Evolutionary conservation across 495 filamentous ascomycete genomes (phyloP).

Genomic region (Aspergillus cristatus): DNA sequence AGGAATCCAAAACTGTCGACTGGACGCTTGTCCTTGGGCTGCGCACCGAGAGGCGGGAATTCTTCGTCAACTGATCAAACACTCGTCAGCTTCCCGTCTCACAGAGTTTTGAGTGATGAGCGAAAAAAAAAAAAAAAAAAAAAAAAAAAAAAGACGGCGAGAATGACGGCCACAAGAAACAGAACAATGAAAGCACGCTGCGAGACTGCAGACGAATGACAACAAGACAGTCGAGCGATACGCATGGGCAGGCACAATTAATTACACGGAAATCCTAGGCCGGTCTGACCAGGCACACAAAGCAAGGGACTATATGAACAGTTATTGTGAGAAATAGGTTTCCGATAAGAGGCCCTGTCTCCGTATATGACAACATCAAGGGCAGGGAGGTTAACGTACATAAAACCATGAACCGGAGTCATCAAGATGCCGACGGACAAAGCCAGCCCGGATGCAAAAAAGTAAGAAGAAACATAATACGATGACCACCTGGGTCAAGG

Average conservation of each 20-base stretch:
- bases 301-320: slow-evolving; percentile 35
- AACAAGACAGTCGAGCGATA: slow-evolving; percentile 15
- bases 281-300: slow-evolving; percentile 22
- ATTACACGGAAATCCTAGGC: slow-evolving; percentile 29
- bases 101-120: slow-evolving; percentile 11
- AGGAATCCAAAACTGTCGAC: slow-evolving; percentile 38
- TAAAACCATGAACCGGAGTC: slow-evolving; percentile 53
- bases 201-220: slow-evolving; percentile 2
- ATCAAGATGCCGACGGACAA: slow-evolving; percentile 33
- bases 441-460: slow-evolving; percentile 29
- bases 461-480: slow-evolving; percentile 21
- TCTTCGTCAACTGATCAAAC: slow-evolving; percentile 38
- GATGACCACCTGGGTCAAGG: slow-evolving; percentile 20
- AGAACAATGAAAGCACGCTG: not conserved
- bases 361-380: slow-evolving; percentile 36
- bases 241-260: slow-evolving; percentile 21
- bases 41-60: slow-evolving; percentile 41
- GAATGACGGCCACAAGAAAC: too few relatives aligned
- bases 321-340: slow-evolving; percentile 45
- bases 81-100: slow-evolving; percentile 15
- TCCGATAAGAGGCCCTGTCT: slow-evolving; percentile 42
- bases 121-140: slow-evolving; percentile 1
- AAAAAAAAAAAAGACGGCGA: slow-evolving; percentile 7
- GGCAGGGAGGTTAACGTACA: slow-evolving; percentile 72
- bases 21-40: slow-evolving; percentile 26